Conservation (phyloP, 306 rosid species). For the Myrica gale region DNA sequence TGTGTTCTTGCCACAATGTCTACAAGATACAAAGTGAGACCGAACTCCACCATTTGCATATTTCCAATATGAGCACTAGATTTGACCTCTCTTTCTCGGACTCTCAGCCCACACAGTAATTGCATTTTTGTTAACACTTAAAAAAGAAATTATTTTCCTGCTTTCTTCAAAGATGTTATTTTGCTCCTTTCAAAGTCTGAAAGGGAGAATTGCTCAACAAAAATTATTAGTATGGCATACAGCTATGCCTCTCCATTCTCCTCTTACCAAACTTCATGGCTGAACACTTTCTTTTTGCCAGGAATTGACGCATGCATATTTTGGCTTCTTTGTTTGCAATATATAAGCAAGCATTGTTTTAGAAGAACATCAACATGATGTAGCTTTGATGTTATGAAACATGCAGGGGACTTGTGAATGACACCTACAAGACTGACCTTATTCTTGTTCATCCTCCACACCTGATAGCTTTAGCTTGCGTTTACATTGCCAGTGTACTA, state of each 20-base stretch:
- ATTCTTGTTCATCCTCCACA: constrained; percentile 92
- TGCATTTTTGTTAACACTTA: background rate
- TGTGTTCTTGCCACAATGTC: background rate
- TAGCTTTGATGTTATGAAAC: constrained; percentile 16
- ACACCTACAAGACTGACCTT: constrained; percentile 96
- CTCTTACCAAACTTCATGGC: background rate
- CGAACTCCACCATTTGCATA: background rate
- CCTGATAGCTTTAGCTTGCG: constrained; percentile 90
- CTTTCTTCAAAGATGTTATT: background rate
- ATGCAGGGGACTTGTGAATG: constrained; percentile 84
- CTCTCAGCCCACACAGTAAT: background rate
- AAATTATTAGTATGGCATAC: background rate
- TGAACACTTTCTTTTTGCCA: background rate
- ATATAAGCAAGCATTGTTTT: background rate
- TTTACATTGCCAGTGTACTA: constrained; percentile 79
- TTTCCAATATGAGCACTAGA: background rate
- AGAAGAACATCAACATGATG: constrained; percentile 5
- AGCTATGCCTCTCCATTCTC: background rate
- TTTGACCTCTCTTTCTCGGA: background rate
- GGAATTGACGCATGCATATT: background rate
- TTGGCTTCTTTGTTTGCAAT: background rate
- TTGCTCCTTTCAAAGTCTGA: background rate
- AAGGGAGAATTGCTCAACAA: background rate
- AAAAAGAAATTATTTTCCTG: too few species aligned
- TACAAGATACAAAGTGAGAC: background rate